These are phyloP conservation scores for Magnaporthales sp. DNA, from an alignment of 2,329 filamentous ascomycete species.

Conservation along the genomic window DNA sequence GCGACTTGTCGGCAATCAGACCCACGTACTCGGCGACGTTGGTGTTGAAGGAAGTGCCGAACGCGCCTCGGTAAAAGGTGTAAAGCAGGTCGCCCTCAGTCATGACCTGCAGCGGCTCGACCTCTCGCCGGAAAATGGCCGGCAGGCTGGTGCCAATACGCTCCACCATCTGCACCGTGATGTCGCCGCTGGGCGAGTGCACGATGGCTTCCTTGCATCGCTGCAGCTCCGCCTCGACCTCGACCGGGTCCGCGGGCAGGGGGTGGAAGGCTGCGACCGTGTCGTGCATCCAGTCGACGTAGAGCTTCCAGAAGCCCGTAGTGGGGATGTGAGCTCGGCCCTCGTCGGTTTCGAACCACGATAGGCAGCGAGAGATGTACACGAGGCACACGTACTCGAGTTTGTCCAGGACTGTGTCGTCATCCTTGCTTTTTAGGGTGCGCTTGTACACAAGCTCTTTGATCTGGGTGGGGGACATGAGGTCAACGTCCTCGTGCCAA, in stretches of 20 bases:
- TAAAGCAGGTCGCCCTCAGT: conserved; percentile 8
- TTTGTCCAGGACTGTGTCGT: too few species aligned
- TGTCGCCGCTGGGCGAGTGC: too few species aligned
- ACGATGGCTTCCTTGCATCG: too few species aligned
- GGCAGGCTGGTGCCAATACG: conserved; percentile 5
- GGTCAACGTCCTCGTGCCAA: neutral
- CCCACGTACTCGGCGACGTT: neutral
- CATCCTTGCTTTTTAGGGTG: too few species aligned
- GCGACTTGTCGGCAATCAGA: neutral
- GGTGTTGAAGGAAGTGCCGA: neutral
- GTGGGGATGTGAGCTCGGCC: neutral
- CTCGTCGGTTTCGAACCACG: neutral
- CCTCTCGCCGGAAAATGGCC: neutral
- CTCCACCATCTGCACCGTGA: neutral
- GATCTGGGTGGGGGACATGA: neutral
- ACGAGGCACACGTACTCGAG: neutral
- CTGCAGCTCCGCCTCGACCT: neutral
- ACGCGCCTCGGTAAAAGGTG: conserved; percentile 5
- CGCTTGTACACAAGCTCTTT: too few species aligned
- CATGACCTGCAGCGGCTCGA: conserved; percentile 8
- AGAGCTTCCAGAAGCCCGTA: neutral
- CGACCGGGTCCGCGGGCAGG: neutral
- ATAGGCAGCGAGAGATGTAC: neutral
- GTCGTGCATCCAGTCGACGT: neutral
- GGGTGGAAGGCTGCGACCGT: neutral